Evolutionary conservation across 2,329 filamentous ascomycete species (phyloP).

Genomic region (Neopestalotiopsis sp.): DNA sequence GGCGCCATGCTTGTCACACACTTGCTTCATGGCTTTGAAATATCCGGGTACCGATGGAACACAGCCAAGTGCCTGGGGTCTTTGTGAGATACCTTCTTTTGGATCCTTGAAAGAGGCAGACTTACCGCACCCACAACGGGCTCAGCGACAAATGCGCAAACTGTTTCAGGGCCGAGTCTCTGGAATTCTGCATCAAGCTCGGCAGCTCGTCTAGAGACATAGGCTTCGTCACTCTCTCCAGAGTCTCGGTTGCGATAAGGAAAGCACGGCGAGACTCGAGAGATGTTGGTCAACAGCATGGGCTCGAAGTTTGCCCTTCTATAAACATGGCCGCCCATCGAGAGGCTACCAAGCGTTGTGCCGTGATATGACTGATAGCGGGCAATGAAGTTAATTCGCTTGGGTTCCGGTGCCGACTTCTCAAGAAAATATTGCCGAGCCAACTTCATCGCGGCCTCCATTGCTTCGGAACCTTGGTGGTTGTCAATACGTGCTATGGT

Average conservation of each 20-base stretch:
- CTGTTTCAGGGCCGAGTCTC: conserved; percentile 64
- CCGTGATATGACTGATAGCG: conserved; percentile 74
- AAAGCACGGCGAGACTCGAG: conserved; percentile 70
- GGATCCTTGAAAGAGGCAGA: conserved; percentile 6
- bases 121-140: conserved; percentile 74
- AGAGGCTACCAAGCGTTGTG: conserved; percentile 70
- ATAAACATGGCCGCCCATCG: conserved; percentile 64
- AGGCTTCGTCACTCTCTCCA: conserved; percentile 60
- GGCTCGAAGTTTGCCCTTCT: conserved; percentile 67
- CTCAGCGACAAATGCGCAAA: conserved; percentile 76
- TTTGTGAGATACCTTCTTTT: not conserved
- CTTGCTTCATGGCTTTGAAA: conserved; percentile 66
- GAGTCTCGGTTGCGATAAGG: conserved; percentile 61
- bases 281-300: conserved; percentile 61
- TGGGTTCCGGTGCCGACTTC: conserved; percentile 53
- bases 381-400: conserved; percentile 69
- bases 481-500: not conserved
- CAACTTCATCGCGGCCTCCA: conserved; percentile 67
- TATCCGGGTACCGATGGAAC: conserved; percentile 72
- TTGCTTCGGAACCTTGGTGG: conserved; percentile 62
- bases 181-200: conserved; percentile 74
- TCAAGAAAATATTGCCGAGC: conserved; percentile 66
- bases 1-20: conserved; percentile 74
- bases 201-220: conserved; percentile 62
- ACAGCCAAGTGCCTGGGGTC: conserved; percentile 60